Evolutionary conservation across 2,329 filamentous ascomycete genomes (phyloP).

Genomic region (Aspergillus chevalieri): DNA sequence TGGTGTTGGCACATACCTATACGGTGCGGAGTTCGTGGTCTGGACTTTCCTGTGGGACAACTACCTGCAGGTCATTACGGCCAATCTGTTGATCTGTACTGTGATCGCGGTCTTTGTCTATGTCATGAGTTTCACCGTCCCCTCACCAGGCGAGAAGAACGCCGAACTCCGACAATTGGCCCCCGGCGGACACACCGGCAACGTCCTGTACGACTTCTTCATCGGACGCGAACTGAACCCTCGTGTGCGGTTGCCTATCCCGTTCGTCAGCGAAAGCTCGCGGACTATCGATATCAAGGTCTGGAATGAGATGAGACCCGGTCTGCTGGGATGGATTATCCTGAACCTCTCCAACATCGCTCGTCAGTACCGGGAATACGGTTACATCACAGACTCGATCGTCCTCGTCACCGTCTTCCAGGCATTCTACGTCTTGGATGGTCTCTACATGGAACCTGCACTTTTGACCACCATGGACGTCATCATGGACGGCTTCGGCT

Average conservation of each 20-base stretch:
- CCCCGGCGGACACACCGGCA: slow-evolving; percentile 73
- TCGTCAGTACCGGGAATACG: slow-evolving; percentile 80
- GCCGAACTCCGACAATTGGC: slow-evolving; percentile 69
- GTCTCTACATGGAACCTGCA: slow-evolving; percentile 78
- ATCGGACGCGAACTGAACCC: slow-evolving; percentile 95
- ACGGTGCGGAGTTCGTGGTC: slow-evolving; percentile 75
- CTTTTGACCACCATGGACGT: slow-evolving; percentile 93
- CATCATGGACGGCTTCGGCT: slow-evolving; percentile 86
- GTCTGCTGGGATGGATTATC: slow-evolving; percentile 82
- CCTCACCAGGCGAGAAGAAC: slow-evolving; percentile 56
- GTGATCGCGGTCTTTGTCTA: slow-evolving; percentile 73
- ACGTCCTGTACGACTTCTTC: slow-evolving; percentile 90
- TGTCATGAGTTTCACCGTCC: slow-evolving; percentile 72
- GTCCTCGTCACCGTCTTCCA: slow-evolving; percentile 72
- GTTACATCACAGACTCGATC: slow-evolving; percentile 79
- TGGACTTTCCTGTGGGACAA: slow-evolving; percentile 94
- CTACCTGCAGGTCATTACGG: slow-evolving; percentile 76
- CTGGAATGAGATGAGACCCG: slow-evolving; percentile 85
- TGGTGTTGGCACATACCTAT: slow-evolving; percentile 65
- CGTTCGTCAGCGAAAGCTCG: slow-evolving; percentile 55
- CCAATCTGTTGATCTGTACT: slow-evolving; percentile 72
- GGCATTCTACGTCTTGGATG: slow-evolving; percentile 75
- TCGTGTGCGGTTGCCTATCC: slow-evolving; percentile 51
- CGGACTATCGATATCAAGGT: slow-evolving; percentile 79
- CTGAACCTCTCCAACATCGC: slow-evolving; percentile 78